These are phyloP conservation scores for Trypethelium eluteriae DNA, from an alignment of 495 filamentous ascomycete species.

Conservation along the genomic window DNA sequence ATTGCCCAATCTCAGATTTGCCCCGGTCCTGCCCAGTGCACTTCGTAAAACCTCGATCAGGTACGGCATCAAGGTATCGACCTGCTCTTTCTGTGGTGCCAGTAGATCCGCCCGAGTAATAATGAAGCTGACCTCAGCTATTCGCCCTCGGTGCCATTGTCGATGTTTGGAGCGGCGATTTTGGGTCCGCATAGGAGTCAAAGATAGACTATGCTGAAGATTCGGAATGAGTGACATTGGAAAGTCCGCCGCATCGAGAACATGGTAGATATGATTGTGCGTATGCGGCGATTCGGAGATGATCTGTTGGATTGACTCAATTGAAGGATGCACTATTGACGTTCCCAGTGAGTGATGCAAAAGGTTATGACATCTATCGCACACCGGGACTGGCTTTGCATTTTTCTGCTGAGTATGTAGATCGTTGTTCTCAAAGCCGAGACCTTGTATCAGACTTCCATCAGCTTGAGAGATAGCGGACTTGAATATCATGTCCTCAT, in stretches of 20 bases:
- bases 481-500: slow-evolving; percentile 33
- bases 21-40: slow-evolving; percentile 53
- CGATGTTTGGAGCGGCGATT: slow-evolving; percentile 63
- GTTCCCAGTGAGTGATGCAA: slow-evolving; percentile 62
- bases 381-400: slow-evolving; percentile 46
- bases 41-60: slow-evolving; percentile 63
- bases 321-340: slow-evolving; percentile 65
- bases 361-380: slow-evolving; percentile 79
- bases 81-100: slow-evolving; percentile 68
- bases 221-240: slow-evolving; percentile 78
- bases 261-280: slow-evolving; percentile 87
- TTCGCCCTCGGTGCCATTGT: slow-evolving; percentile 54
- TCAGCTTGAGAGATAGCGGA: slow-evolving; percentile 24
- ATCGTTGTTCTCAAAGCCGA: slow-evolving; percentile 16
- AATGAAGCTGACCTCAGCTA: slow-evolving; percentile 72
- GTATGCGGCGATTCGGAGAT: slow-evolving; percentile 77
- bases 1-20: slow-evolving; percentile 67
- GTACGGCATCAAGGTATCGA: slow-evolving; percentile 76
- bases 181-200: slow-evolving; percentile 59
- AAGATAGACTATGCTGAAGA: slow-evolving; percentile 50
- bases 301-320: slow-evolving; percentile 70
- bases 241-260: slow-evolving; percentile 97
- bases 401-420: slow-evolving; percentile 12
- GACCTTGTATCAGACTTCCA: slow-evolving; percentile 17
- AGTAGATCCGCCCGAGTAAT: slow-evolving; percentile 85